phyloP scores from a whole-genome alignment of 2,329 filamentous ascomycete species.

The Didymellaceae sp. region DNA sequence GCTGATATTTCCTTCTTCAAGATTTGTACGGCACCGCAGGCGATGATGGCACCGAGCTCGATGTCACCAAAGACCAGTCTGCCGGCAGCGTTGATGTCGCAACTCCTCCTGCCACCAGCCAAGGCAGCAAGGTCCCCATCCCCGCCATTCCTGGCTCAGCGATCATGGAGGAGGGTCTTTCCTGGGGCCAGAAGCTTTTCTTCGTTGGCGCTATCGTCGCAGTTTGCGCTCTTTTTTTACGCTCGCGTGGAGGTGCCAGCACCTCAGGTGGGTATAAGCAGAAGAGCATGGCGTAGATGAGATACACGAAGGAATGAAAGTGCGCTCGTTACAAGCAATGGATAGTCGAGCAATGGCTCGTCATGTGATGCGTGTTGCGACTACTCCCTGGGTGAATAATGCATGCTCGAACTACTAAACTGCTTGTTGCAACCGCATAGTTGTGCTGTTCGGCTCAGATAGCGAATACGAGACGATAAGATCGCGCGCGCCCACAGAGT shows the following conservation, averaged over 20 bases:
- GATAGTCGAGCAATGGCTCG: neutral
- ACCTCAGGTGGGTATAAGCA: constrained; percentile 37
- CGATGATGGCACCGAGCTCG: constrained; percentile 52
- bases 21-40: constrained; percentile 54
- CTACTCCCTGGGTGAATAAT: too few species aligned
- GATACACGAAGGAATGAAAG: constrained; percentile 18
- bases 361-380: neutral
- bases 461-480: too few species aligned
- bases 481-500: too few species aligned
- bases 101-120: constrained; percentile 31
- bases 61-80: constrained; percentile 43
- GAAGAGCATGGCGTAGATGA: constrained; percentile 50
- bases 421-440: too few species aligned
- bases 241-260: constrained; percentile 37
- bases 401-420: too few species aligned
- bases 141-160: constrained; percentile 23
- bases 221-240: constrained; percentile 51
- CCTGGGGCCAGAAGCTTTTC: constrained; percentile 54
- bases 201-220: constrained; percentile 53
- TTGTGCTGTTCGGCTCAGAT: too few species aligned
- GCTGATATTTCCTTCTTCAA: constrained; percentile 53
- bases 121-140: constrained; percentile 26
- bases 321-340: constrained; percentile 12
- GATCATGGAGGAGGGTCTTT: constrained; percentile 47
- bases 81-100: constrained; percentile 33